phyloP scores from a whole-genome alignment of 768 basidiomycete species.

The Cantharellus cinnabarinus region DNA sequence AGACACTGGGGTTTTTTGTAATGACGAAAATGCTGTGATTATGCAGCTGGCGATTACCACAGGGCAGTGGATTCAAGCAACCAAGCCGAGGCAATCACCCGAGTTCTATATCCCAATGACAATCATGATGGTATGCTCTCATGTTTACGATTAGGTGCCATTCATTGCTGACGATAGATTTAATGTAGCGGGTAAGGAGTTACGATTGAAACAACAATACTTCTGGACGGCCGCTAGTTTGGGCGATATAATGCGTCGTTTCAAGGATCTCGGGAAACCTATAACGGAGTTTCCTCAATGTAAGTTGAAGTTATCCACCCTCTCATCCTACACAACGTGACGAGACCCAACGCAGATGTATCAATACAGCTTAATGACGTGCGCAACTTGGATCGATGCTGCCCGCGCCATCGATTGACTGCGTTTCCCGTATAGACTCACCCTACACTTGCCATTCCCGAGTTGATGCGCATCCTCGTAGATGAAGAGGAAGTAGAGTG shows the following conservation, averaged over 20 bases:
- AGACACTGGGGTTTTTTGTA: not conserved
- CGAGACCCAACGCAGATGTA: conserved; percentile 29
- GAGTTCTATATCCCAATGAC: conserved; percentile 91
- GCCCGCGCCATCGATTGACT: not conserved
- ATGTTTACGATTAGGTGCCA: not conserved
- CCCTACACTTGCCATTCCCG: conserved; percentile 85
- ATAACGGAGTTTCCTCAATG: conserved; percentile 69
- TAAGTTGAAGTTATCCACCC: conserved; percentile 17
- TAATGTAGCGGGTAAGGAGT: conserved; percentile 56
- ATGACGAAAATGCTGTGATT: not conserved
- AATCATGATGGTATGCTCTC: not conserved
- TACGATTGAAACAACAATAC: conserved; percentile 39
- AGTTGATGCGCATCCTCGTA: conserved; percentile 67
- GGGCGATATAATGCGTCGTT: conserved; percentile 77
- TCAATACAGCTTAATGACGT: conserved; percentile 94
- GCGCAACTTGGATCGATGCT: conserved; percentile 10
- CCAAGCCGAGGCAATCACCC: conserved; percentile 82
- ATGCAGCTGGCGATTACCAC: conserved; percentile 76
- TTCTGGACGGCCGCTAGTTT: conserved; percentile 84
- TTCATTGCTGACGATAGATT: not conserved
- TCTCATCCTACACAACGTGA: not conserved
- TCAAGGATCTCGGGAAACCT: conserved; percentile 72
- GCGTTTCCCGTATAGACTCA: conserved; percentile 44
- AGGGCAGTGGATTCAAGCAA: conserved; percentile 73
- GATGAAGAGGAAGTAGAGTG: conserved; percentile 84